Evolutionary conservation across 169 alveolate genomes (phyloP), one percentile per base, ranked within the genome.

Genomic region (Cryptosporidium felis): DNA sequence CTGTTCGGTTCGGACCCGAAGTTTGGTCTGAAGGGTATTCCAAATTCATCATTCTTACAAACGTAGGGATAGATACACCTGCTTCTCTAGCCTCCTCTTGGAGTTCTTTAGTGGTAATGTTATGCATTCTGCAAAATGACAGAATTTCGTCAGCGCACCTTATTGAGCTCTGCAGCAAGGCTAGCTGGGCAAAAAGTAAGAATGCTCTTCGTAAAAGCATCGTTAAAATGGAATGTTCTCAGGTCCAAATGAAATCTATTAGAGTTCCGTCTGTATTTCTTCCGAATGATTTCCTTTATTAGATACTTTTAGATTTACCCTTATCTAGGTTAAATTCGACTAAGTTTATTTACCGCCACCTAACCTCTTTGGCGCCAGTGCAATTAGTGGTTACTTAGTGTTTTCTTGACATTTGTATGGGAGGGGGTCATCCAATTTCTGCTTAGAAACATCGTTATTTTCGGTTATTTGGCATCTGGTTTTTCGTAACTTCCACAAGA

Each of bases 241-340:
- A 62, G 5, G 2, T 62, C 60, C 18, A 62, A 62, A 42, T 9
- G 41, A 42, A 6, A 14, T n/a, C 44, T 3, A 40, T 62, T 18
- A 26, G 30, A 62, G 30, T 62, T 46, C 8, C 14, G 36, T 16
- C 23, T 23, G 16, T 42, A 62, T 14, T 62, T 41, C 5, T 42
- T 42, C 44, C 44, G 23, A 18, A 62, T 62, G 28, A 21, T 28
- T 62, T 28, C 34, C 36, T 46, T 23, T 41, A 5, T 61, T 42
- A 18, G 59, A 42, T 41, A n/a, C n/a, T n/a, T n/a, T n/a, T n/a
- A n/a, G n/a, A n/a, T n/a, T n/a, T 62, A 3, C 59, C 10, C 80
- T 62, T 41, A 41, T 41, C 80, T 1, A 10, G 51, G 80, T 41
- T 42, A 62, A 62, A 62, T 61, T 61, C 80, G 80, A 61, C 80